A percentile compares a stretch with the other conserved stretches of the same genome.
phyloP scores from a whole-genome alignment of 2,329 filamentous ascomycete species.

The Beauveria varroae region DNA sequence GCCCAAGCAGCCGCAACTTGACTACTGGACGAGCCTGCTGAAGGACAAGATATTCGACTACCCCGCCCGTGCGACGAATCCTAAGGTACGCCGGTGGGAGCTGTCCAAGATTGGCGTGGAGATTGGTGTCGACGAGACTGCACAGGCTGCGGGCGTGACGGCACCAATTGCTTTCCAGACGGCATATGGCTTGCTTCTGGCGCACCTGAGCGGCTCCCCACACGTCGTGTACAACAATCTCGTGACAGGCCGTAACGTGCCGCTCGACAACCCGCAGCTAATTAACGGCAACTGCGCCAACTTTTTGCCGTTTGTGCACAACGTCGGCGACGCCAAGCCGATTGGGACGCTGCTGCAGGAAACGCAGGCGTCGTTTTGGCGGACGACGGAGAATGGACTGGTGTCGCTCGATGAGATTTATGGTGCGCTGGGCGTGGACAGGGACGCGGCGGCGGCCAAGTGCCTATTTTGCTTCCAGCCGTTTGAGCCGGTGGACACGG shows the following conservation, averaged over 20 bases:
- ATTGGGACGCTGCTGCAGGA: neutral
- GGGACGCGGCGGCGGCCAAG: neutral
- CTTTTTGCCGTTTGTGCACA: neutral
- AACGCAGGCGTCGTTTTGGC: neutral
- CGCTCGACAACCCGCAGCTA: neutral
- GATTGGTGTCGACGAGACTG: neutral
- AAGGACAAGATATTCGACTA: neutral
- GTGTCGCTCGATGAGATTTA: slow-evolving; percentile 1
- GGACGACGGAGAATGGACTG: neutral
- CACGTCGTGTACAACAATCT: neutral
- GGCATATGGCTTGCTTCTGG: neutral
- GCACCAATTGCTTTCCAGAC: neutral
- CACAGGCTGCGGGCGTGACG: neutral
- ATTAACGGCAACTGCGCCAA: neutral
- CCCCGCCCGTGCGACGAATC: neutral
- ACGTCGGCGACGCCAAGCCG: neutral
- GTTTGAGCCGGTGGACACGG: too few relatives aligned
- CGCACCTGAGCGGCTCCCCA: neutral
- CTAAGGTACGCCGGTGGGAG: neutral
- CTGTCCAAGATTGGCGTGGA: neutral
- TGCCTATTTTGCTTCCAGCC: neutral
- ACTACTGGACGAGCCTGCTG: neutral
- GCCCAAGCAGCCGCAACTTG: neutral
- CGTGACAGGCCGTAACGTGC: neutral
- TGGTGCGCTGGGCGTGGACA: neutral